A percentile compares a stretch with the other conserved stretches of the same genome.
Conservation (phyloP, 352 stramenopile genomes). For the Blastocystis sp. region DNA sequence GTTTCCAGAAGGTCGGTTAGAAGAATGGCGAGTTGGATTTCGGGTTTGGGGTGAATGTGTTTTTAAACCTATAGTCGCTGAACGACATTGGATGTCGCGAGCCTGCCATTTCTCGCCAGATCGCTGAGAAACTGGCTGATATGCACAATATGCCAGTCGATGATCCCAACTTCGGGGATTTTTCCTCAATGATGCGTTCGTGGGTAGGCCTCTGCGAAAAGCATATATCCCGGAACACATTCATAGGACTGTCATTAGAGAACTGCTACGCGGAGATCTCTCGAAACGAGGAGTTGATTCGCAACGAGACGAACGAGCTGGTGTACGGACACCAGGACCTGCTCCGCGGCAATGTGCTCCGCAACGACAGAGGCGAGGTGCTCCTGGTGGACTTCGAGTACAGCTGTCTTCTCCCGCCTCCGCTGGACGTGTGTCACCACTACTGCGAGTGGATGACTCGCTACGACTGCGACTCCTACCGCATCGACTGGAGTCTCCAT, state of each 20-base stretch:
- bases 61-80: neutral
- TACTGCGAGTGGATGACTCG: constrained; percentile 51
- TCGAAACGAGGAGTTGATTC: constrained; percentile 10
- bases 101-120: neutral
- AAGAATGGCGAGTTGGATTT: constrained; percentile 23
- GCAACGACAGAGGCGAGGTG: neutral
- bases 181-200: neutral
- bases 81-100: constrained; percentile 24
- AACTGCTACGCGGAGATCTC: neutral
- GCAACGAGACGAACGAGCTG: neutral
- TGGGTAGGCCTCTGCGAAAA: neutral
- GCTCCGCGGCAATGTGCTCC: constrained; percentile 31
- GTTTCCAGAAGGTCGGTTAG: constrained; percentile 36
- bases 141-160: constrained; percentile 31
- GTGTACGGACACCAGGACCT: constrained; percentile 56
- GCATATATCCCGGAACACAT: neutral
- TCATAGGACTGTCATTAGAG: neutral
- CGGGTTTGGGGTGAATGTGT: neutral
- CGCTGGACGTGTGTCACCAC: constrained; percentile 40
- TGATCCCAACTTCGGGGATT: neutral
- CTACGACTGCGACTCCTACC: constrained; percentile 36
- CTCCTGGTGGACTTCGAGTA: constrained; percentile 45
- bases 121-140: neutral
- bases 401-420: neutral
- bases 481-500: constrained; percentile 25